Base-by-base conservation (phyloP, 768 basidiomycete genomes). In the Lactarius hatsudake region DNA sequence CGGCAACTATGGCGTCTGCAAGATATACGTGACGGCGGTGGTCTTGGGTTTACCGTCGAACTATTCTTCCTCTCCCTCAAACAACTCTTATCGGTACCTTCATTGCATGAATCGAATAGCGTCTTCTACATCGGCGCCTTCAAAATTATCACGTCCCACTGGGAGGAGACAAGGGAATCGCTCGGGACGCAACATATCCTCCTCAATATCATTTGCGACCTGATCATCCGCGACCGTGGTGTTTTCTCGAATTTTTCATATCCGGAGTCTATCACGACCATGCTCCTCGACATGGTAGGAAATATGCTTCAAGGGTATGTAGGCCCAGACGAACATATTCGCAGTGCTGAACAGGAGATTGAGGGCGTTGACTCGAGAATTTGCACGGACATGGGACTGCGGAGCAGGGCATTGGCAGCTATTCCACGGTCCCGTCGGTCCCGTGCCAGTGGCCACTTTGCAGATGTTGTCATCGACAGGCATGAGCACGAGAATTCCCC, bases 101-200 rank as follows among this genome's bases (percentile, higher is more conserved):
- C 63, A 6, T 43, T 23, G n/a, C 9, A 63, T 1, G 42, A 57
- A 17, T 36, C 63, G 30, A 32, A 64, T 12, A 34, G 53, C 7
- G 17, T 20, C 8, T 43, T 64, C 1, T 64, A 59, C 18, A n/a
- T 20, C 3, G 43, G 23, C 23, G 26, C 57, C 1, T 64, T 56
- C 55, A 56, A 34, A 18, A 18, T 28, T 18, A 34, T 56, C 55
- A 32, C 30, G 17, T 26, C 55, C 2, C n/a, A 59, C 45, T 64
- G 57, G 57, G 23, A 12, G 1, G 13, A 32, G 5, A 18, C 23
- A 26, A 64, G 57, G 12, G 1, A 51, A n/a, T 64, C 57, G 7
- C 63, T 51, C 6, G 63, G 45, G 17, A 64, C 63, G 13, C 63
- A 64, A 40, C 45, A 18, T 6, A 15, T 64, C 7, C 23, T 64